These are phyloP conservation scores for Capsicum baccatum DNA, from an alignment of 257 asterid species.

Conservation along the genomic window DNA sequence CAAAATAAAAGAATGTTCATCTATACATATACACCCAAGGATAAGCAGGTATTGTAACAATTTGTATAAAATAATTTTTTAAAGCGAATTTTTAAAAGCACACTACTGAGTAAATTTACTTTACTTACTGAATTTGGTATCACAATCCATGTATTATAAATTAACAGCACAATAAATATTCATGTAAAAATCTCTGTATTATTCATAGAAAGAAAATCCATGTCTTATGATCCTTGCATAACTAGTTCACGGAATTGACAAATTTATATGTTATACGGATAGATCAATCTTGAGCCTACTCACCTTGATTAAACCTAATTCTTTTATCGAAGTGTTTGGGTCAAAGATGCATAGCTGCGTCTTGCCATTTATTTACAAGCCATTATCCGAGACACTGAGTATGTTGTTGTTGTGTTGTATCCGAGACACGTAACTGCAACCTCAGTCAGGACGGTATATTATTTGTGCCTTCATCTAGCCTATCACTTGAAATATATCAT, in stretches of 20 bases:
- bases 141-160: not conserved
- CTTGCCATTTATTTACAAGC: not conserved
- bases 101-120: not conserved
- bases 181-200: not conserved
- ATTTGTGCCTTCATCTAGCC: not conserved
- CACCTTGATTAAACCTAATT: not conserved
- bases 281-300: not conserved
- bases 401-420: not conserved
- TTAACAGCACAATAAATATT: not conserved
- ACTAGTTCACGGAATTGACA: not conserved
- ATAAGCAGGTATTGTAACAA: not conserved
- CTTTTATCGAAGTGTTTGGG: not conserved
- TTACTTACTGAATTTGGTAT: not conserved
- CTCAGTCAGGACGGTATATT: not conserved
- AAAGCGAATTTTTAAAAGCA: not conserved
- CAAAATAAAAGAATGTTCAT: not conserved
- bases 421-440: not conserved
- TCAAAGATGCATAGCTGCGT: not conserved
- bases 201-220: not conserved
- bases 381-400: not conserved
- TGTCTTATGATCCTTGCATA: constrained; percentile 12
- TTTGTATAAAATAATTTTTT: not conserved
- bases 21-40: not conserved
- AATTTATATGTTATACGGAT: not conserved
- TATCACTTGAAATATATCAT: not conserved